These are phyloP conservation scores for Pyronema omphalodes DNA, from an alignment of 495 filamentous ascomycete species.

Conservation along the genomic window DNA sequence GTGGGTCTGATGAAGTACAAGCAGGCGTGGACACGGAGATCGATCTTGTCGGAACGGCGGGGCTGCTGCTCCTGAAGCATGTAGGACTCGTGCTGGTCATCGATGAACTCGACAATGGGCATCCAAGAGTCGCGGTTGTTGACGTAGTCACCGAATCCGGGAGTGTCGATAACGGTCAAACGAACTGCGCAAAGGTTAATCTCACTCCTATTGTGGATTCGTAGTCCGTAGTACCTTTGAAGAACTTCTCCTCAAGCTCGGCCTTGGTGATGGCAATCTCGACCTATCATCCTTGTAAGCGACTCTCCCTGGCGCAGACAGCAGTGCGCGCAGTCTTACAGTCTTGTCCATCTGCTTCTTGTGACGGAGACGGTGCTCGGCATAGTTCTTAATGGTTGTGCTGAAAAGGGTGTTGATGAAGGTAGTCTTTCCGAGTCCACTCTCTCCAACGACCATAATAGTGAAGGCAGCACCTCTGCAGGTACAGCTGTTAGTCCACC, in stretches of 20 bases:
- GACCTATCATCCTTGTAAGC: slow-evolving; percentile 26
- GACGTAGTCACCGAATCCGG: slow-evolving; percentile 97
- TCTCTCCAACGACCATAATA: slow-evolving; percentile 99
- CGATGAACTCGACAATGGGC: slow-evolving; percentile 98
- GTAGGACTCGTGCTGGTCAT: slow-evolving; percentile 99
- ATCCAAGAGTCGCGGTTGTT: slow-evolving; percentile 99
- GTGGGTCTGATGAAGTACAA: slow-evolving; percentile 98
- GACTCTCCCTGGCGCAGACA: neutral
- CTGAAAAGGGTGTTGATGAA: slow-evolving; percentile 99
- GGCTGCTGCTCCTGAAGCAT: slow-evolving; percentile 99
- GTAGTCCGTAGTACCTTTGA: slow-evolving; percentile 56
- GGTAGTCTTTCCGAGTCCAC: slow-evolving; percentile 94
- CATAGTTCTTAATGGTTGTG: slow-evolving; percentile 99
- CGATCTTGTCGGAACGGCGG: slow-evolving; percentile 92
- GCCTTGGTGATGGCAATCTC: slow-evolving; percentile 99
- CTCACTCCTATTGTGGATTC: neutral
- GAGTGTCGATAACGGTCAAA: slow-evolving; percentile 95
- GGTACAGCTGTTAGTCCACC: slow-evolving; percentile 6
- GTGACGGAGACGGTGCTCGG: slow-evolving; percentile 94
- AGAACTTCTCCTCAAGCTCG: slow-evolving; percentile 99
- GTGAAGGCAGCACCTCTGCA: slow-evolving; percentile 75
- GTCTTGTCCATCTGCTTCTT: slow-evolving; percentile 99
- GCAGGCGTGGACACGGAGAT: slow-evolving; percentile 95
- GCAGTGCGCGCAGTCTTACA: slow-evolving; percentile 22
- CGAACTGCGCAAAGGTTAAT: slow-evolving; percentile 43